Base-by-base conservation (phyloP, 1,284 basidiomycete genomes). In the Blastosporella zonata region DNA sequence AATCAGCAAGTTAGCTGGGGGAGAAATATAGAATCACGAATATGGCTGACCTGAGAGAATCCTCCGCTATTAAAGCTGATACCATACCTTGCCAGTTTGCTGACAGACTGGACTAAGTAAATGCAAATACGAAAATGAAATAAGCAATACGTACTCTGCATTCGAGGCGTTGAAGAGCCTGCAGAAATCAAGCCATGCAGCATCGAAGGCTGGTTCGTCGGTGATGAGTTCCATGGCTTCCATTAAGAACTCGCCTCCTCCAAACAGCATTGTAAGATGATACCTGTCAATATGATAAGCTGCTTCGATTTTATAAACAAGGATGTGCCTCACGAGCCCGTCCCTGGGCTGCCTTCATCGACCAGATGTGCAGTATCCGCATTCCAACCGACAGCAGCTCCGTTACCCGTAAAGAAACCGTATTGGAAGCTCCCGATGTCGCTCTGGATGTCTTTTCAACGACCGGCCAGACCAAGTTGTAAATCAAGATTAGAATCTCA, bases 241-340 rank as follows among this genome's bases (percentile, higher is more conserved):
- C 68, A 73, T 72, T 18, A 73, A 52, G 43, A 74, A 67, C 49
- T 73, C 72, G 18, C 68, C 70, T 5, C 69, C 71, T n/a, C 71
- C 72, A 47, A 72, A 73, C 0, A 72, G 53, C 68, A 73, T 70
- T 22, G 63, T 67, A n/a, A 72, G 55, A 46, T 31, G 35, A 18
- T 27, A 28, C 13, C 36, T 43, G 36, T 22, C 1, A 37, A 17
- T 22, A 18, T 37, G 8, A n/a, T n/a, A n/a, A 27, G 25, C 5
- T 27, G 10, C 25, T 27, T 27, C 25, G 25, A 27, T 27, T 5
- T 27, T 10, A 27, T 6, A 10, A 5, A 27, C 5, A 27, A 10
- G 25, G 10, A 27, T 27, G 25, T 12, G 17, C 20, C 20, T 27
- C 7, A 71, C 70, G 68, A 65, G 29, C 59, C 62, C 18, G 41